A percentile compares a stretch with the other conserved stretches of the same genome.
These are phyloP conservation scores for Cryptosporidium baileyi DNA, from an alignment of 169 alveolate species.

Conservation along the genomic window DNA sequence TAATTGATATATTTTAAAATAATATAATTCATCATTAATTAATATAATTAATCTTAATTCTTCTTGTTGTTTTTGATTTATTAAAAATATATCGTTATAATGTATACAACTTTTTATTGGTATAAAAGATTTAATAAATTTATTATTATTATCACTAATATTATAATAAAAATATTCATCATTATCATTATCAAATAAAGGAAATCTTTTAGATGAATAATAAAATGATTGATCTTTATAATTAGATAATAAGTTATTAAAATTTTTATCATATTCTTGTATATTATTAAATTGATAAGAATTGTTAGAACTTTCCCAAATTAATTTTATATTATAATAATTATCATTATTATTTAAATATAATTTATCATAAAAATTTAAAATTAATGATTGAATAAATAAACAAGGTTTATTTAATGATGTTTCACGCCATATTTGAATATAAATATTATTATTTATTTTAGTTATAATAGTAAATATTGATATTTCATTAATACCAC, in stretches of 20 bases:
- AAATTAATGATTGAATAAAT: neutral
- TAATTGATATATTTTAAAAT: conserved; percentile 16
- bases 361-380: neutral
- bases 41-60: neutral
- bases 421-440: conserved; percentile 53
- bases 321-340: neutral
- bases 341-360: neutral
- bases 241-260: neutral
- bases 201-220: conserved; percentile 24
- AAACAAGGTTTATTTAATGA: conserved; percentile 47
- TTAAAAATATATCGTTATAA: neutral
- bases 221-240: neutral
- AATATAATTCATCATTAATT: neutral
- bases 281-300: neutral
- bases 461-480: conserved; percentile 12
- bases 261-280: neutral
- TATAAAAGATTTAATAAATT: neutral
- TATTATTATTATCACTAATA: neutral
- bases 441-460: neutral
- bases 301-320: conserved; percentile 12
- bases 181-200: neutral
- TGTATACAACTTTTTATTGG: conserved; percentile 46
- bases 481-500: conserved; percentile 17
- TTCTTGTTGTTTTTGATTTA: conserved; percentile 10
- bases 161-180: neutral